Percentiles rank a stretch among this genome's conserved stretches.
Conservation (phyloP, 2,329 filamentous ascomycete genomes). For the Calonectria multiphialidica region DNA sequence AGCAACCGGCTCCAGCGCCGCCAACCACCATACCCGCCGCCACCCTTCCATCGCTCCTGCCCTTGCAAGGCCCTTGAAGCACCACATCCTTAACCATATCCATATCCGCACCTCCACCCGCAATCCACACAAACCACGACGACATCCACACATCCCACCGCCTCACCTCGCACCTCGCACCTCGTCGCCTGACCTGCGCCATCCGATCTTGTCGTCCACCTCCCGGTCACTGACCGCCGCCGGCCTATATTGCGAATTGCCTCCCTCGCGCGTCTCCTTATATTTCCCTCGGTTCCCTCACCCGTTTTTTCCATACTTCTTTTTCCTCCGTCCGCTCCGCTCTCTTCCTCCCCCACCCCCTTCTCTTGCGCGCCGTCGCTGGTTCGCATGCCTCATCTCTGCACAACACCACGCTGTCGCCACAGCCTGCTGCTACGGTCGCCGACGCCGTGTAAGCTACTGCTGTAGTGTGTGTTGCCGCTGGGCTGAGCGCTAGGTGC, state of each 20-base stretch:
- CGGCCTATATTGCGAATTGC: slow-evolving; percentile 43
- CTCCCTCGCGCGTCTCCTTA: slow-evolving; percentile 27
- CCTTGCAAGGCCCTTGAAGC: slow-evolving; percentile 8
- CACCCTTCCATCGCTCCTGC: slow-evolving; percentile 11
- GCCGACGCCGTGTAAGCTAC: slow-evolving; percentile 39
- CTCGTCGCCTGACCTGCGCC: slow-evolving; percentile 42
- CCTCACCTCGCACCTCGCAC: slow-evolving; percentile 34
- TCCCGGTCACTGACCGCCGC: slow-evolving; percentile 37
- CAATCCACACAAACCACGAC: slow-evolving; percentile 26
- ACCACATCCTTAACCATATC: slow-evolving; percentile 21
- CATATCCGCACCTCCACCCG: slow-evolving; percentile 28
- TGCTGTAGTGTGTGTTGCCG: slow-evolving; percentile 38
- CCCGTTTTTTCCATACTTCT: slow-evolving; percentile 14
- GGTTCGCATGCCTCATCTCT: slow-evolving; percentile 51
- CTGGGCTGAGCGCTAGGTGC: slow-evolving; percentile 35
- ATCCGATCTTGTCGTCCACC: slow-evolving; percentile 19
- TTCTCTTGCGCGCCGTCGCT: slow-evolving; percentile 34
- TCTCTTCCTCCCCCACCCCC: slow-evolving; percentile 29
- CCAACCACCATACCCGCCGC: slow-evolving; percentile 24
- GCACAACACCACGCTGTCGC: slow-evolving; percentile 45
- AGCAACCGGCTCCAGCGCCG: slow-evolving; percentile 1
- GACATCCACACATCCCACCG: slow-evolving; percentile 34
- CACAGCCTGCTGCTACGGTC: slow-evolving; percentile 38
- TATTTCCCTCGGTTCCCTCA: neutral
- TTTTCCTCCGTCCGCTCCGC: slow-evolving; percentile 27